Evolutionary conservation across 2,329 filamentous ascomycete genomes (phyloP), one percentile per base, ranked within the genome.

Genomic region (Ophiostoma triangulosporum): DNA sequence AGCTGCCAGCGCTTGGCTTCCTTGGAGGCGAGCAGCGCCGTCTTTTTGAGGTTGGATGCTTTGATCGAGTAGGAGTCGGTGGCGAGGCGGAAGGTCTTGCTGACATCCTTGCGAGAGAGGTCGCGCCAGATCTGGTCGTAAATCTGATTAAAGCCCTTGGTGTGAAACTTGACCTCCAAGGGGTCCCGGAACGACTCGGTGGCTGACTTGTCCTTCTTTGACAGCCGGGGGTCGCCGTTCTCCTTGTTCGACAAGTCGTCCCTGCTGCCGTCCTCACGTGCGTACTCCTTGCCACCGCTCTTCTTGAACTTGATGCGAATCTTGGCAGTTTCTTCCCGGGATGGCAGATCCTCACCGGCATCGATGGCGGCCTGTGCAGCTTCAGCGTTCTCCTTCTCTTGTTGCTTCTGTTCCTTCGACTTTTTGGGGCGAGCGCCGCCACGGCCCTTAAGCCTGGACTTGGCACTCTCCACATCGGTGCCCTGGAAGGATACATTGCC

Each of bases 41-140:
- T 98, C 76, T 98, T 98, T 66, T 95, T 93, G 48, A 95, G 78
- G 62, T 98, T 98, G n/a, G 91, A 94, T 52, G 86, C 80, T 65
- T 94, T 94, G 35, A 85, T 94, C 8, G 83, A 79, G 55, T 91
- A 82, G 0, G 91, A 96, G 60, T 88, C 84, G 54, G 83, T 81
- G 54, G 94, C 94, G 65, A 96, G 77, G 60, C 93, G 88, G 66
- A 82, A 89, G 0, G 95, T 87, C 71, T 96, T 97, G 63, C 86
- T 87, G 57, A 96, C 86, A 66, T 95, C 89, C 66, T 95, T 95
- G 57, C 88, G 83, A 2, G 91, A 88, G 62, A 98, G 81, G 64
- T 98, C 93, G 59, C 91, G 86, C 84, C 88, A 94, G 60, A 97
- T 97, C 67, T 96, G 89, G 63, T 95, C 90, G 67, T 96, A 96